A percentile compares a stretch with the other conserved stretches of the same genome.
Conservation (phyloP, 805 yeast genomes). For the Kurtzmaniella cleridarum region DNA sequence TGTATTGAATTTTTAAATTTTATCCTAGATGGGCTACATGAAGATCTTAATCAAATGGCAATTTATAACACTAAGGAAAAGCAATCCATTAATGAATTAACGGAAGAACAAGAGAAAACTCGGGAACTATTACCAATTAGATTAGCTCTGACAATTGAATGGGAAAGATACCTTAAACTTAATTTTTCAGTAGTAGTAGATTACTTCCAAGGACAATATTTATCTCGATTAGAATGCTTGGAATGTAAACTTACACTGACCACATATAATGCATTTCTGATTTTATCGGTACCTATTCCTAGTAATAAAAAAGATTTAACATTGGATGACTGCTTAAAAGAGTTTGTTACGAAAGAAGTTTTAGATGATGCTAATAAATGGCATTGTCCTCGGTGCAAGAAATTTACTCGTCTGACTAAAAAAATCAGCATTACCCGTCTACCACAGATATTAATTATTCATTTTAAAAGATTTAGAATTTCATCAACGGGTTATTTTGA, state of each 20-base stretch:
- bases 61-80: slow-evolving; percentile 25
- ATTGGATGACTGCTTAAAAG: slow-evolving; percentile 65
- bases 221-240: slow-evolving; percentile 70
- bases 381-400: slow-evolving; percentile 75
- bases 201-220: slow-evolving; percentile 82
- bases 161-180: slow-evolving; percentile 81
- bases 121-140: slow-evolving; percentile 73
- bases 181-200: slow-evolving; percentile 79
- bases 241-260: slow-evolving; percentile 75
- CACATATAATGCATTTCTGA: slow-evolving; percentile 78
- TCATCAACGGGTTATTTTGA: slow-evolving; percentile 40
- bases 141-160: slow-evolving; percentile 80
- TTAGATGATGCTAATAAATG: slow-evolving; percentile 77
- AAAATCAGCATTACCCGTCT: slow-evolving; percentile 67
- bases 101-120: slow-evolving; percentile 58
- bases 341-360: slow-evolving; percentile 69
- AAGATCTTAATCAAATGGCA: slow-evolving; percentile 69
- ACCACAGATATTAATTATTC: slow-evolving; percentile 76
- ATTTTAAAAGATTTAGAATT: slow-evolving; percentile 72
- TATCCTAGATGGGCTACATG: slow-evolving; percentile 72
- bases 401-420: slow-evolving; percentile 59
- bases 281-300: slow-evolving; percentile 77
- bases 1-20: slow-evolving; percentile 78
- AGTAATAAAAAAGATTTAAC: slow-evolving; percentile 24
- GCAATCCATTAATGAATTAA: slow-evolving; percentile 39